These are phyloP conservation scores for Coccomyxa sp. DNA, from an alignment of 139 green algal genomes.

Conservation along the genomic window DNA sequence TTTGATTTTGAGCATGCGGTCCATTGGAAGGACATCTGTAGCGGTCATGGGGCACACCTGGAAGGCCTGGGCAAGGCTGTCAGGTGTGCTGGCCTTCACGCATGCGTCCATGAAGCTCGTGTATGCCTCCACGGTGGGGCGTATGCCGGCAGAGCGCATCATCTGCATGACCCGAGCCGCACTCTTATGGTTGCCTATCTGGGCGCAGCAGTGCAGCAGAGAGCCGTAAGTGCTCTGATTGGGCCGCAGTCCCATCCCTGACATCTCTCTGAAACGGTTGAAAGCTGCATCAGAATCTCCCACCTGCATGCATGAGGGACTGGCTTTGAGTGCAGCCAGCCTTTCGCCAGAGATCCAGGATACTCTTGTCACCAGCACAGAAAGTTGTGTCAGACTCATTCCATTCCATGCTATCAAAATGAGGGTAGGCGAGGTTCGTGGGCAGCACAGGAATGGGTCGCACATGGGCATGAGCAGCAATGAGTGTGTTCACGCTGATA, in stretches of 20 bases:
- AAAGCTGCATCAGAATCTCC: conserved; percentile 21
- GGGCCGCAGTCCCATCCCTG: conserved; percentile 16
- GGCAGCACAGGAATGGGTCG: background rate
- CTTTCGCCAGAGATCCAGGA: background rate
- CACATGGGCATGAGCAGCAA: conserved; percentile 24
- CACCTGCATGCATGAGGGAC: background rate
- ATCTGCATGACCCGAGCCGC: conserved; percentile 29
- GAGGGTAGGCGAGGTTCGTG: background rate
- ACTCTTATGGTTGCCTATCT: conserved; percentile 17
- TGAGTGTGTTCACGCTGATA: conserved; percentile 47
- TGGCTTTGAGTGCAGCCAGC: background rate
- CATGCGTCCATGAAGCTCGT: conserved; percentile 59
- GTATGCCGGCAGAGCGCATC: conserved; percentile 17
- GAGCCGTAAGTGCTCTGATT: conserved; percentile 35
- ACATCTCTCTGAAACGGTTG: conserved; percentile 25
- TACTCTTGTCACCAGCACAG: background rate
- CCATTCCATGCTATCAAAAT: background rate
- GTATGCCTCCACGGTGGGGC: conserved; percentile 41
- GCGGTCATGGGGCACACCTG: conserved; percentile 3
- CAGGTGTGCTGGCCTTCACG: conserved; percentile 26
- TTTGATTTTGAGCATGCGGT: background rate
- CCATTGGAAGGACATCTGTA: background rate
- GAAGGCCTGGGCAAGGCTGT: conserved; percentile 24
- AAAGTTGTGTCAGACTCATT: background rate
- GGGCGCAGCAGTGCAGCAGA: conserved; percentile 51